These are phyloP conservation scores for Penicillium hordei DNA, from an alignment of 2,329 filamentous ascomycete species.

Conservation along the genomic window DNA sequence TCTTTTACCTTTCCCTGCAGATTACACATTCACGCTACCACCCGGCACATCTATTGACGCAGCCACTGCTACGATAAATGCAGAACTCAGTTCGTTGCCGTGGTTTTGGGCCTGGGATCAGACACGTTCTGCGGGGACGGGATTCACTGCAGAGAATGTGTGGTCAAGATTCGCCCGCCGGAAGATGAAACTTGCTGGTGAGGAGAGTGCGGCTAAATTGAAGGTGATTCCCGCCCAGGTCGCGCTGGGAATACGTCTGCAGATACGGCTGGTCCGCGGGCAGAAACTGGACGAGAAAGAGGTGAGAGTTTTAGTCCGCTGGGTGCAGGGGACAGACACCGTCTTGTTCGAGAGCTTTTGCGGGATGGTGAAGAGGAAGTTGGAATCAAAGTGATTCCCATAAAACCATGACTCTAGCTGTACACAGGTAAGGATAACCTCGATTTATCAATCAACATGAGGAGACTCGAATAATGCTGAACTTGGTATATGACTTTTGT, in stretches of 20 bases:
- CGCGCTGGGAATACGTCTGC: conserved; percentile 60
- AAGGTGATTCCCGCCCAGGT: conserved; percentile 39
- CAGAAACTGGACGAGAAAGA: conserved; percentile 34
- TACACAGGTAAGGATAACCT: background rate
- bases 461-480: background rate
- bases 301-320: conserved; percentile 59
- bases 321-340: conserved; percentile 73
- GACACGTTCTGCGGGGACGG: conserved; percentile 55
- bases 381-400: conserved; percentile 25
- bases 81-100: conserved; percentile 57
- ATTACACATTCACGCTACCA: conserved; percentile 46
- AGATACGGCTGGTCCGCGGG: conserved; percentile 42
- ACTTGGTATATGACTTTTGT: conserved; percentile 7
- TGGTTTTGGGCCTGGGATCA: conserved; percentile 66
- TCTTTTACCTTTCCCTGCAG: conserved; percentile 54
- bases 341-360: conserved; percentile 83
- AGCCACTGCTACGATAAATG: conserved; percentile 43
- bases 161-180: conserved; percentile 75
- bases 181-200: conserved; percentile 41
- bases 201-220: conserved; percentile 26
- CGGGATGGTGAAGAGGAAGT: conserved; percentile 68
- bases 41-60: conserved; percentile 28
- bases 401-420: background rate
- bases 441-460: background rate
- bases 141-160: conserved; percentile 66